Conservation (phyloP, 148 eudicot genomes). For the Heliamphora exappendiculata region DNA sequence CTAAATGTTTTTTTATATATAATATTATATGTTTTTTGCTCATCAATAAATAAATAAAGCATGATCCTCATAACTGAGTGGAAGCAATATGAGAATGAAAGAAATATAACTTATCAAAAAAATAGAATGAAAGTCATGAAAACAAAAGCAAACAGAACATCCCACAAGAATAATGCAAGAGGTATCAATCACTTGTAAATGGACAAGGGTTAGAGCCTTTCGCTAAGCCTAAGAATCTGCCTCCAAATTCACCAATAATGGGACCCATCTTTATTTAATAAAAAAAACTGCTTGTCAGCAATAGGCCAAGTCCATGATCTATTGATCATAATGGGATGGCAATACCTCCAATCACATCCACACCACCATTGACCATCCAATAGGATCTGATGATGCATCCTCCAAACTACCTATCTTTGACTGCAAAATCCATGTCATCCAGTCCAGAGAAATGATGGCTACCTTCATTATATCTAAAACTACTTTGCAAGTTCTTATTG, state of each 20-base stretch:
- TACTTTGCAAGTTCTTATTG: neutral
- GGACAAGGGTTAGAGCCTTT: too few species aligned
- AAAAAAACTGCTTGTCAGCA: neutral
- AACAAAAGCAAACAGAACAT: neutral
- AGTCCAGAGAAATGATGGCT: neutral
- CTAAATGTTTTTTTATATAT: too few species aligned
- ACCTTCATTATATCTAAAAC: neutral
- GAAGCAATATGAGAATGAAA: neutral
- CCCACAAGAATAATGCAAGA: neutral
- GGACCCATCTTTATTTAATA: neutral
- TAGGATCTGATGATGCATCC: neutral
- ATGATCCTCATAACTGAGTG: neutral
- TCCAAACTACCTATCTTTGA: neutral
- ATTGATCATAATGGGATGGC: neutral
- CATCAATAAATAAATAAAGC: too few species aligned
- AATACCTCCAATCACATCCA: neutral
- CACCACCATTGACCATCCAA: neutral
- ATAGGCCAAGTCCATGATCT: neutral
- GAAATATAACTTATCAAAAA: too few species aligned
- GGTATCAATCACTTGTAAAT: too few species aligned
- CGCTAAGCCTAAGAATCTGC: neutral
- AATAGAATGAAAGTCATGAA: neutral
- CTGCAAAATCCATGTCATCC: neutral
- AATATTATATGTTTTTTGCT: too few species aligned
- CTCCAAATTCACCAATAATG: neutral